phyloP scores from a whole-genome alignment of 2,329 filamentous ascomycete species.

The Macrophomina tecta region DNA sequence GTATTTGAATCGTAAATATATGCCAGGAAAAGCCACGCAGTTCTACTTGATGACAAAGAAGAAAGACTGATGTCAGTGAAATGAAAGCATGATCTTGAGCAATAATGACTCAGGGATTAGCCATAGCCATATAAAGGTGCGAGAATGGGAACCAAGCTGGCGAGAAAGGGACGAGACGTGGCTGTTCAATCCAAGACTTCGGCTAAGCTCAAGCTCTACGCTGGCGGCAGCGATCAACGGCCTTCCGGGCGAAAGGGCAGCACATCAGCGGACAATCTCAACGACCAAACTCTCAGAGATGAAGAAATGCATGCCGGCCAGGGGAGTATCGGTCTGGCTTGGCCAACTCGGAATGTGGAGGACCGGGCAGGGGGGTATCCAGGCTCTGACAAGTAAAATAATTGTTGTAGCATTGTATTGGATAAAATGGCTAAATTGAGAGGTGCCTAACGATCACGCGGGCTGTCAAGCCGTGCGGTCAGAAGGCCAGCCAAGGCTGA shows the following conservation, averaged over 20 bases:
- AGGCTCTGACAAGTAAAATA: background rate
- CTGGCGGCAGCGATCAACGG: background rate
- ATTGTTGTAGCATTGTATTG: background rate
- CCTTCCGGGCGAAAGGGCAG: background rate
- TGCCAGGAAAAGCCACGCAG: too few relatives aligned
- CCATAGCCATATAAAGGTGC: background rate
- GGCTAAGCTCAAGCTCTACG: background rate
- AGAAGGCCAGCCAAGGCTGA: background rate
- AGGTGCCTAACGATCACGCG: background rate
- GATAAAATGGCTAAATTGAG: slow-evolving; percentile 8
- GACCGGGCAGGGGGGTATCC: background rate
- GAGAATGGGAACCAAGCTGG: background rate
- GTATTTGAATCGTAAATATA: too few relatives aligned
- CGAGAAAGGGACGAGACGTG: background rate
- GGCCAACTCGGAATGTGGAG: background rate
- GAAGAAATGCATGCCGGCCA: too few relatives aligned
- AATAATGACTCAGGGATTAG: background rate
- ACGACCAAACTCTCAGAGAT: background rate
- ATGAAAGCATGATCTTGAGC: too few relatives aligned
- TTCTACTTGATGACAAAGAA: too few relatives aligned
- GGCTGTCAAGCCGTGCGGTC: background rate
- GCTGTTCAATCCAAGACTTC: background rate
- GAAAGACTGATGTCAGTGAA: too few relatives aligned
- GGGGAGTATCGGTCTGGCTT: background rate
- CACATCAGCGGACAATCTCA: background rate